These are phyloP conservation scores for Dalbergia cultrata DNA, from an alignment of 306 rosid species.

Conservation along the genomic window DNA sequence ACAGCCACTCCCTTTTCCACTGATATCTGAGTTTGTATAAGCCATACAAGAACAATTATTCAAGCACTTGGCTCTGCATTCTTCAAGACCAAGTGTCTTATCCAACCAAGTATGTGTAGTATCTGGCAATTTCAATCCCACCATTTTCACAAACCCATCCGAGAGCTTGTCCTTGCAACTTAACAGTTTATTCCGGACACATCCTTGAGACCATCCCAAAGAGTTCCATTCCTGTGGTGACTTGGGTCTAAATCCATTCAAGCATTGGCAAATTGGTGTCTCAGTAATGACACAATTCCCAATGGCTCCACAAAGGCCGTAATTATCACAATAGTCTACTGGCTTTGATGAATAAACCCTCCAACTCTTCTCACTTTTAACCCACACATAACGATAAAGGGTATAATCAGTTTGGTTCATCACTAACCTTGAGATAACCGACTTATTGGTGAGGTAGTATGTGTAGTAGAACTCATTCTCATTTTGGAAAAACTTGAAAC, in stretches of 20 bases:
- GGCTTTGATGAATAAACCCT: too few species aligned
- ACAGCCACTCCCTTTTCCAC: too few species aligned
- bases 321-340: too few species aligned
- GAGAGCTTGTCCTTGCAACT: neutral
- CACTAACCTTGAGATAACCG: too few species aligned
- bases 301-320: conserved; percentile 4
- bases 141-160: conserved; percentile 28
- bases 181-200: conserved; percentile 25
- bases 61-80: conserved; percentile 14
- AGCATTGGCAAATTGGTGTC: conserved; percentile 39
- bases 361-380: too few species aligned
- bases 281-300: conserved; percentile 24
- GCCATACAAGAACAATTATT: too few species aligned
- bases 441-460: too few species aligned
- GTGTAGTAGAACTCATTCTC: too few species aligned
- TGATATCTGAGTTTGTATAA: too few species aligned
- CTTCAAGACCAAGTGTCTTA: conserved; percentile 22
- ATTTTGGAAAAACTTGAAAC: too few species aligned
- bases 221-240: conserved; percentile 12
- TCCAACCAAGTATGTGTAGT: conserved; percentile 28
- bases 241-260: neutral
- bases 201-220: conserved; percentile 33
- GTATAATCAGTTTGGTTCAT: too few species aligned
- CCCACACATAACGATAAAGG: too few species aligned
- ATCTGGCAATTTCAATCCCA: conserved; percentile 36